Percentiles rank a stretch among this genome's conserved stretches.
Conservation (phyloP, 225 moss, liverwort and hornwort genomes). For the Ulota crispa region DNA sequence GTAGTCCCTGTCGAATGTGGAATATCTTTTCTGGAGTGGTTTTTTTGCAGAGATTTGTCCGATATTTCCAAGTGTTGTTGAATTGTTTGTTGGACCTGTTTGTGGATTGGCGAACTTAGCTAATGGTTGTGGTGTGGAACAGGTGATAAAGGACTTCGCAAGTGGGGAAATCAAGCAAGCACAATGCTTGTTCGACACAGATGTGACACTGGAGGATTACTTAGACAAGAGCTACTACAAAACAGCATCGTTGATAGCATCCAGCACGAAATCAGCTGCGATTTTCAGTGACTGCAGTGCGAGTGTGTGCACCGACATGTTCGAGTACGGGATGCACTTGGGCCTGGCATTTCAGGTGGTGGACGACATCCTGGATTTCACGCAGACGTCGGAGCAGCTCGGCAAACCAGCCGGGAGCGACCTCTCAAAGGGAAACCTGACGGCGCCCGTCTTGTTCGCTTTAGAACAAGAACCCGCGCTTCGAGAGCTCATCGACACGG, state of each 20-base stretch:
- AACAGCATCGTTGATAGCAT: constrained; percentile 89
- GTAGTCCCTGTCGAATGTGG: no score
- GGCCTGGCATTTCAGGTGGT: constrained; percentile 98
- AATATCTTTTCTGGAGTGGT: no score
- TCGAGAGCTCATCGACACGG: constrained; percentile 64
- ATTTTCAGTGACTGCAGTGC: constrained; percentile 78
- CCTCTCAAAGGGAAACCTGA: constrained; percentile 85
- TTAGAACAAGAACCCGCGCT: constrained; percentile 70
- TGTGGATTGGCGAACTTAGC: not conserved
- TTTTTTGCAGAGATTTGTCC: no score
- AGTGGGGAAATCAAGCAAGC: constrained; percentile 98
- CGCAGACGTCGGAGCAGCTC: constrained; percentile 87
- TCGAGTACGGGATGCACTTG: constrained; percentile 75
- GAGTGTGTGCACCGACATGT: constrained; percentile 68
- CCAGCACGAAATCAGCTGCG: constrained; percentile 80
- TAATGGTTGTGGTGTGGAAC: not conserved
- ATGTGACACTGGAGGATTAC: constrained; percentile 74
- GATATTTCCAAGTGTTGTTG: no score
- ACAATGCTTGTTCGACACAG: constrained; percentile 79
- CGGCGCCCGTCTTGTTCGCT: constrained; percentile 87
- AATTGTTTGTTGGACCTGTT: not conserved
- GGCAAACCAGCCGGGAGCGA: constrained; percentile 97
- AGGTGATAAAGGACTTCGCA: constrained; percentile 98
- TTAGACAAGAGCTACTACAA: constrained; percentile 95
- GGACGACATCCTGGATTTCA: constrained; percentile 96